A percentile compares a stretch with the other conserved stretches of the same genome.
phyloP scores from a whole-genome alignment of 2,329 filamentous ascomycete species.

The Fusarium multiceps region DNA sequence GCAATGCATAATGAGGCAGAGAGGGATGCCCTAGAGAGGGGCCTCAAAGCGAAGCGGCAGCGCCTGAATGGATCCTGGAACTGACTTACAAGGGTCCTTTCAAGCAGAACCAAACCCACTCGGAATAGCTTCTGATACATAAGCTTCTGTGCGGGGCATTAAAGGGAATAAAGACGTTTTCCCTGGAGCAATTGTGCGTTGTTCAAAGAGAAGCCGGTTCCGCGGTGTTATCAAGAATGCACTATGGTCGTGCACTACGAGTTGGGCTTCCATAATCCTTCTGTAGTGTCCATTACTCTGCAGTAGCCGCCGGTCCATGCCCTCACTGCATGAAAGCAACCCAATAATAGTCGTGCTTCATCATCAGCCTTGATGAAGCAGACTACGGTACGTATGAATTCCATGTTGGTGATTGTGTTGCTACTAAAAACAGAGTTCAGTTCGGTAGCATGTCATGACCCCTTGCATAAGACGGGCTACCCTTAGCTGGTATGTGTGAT shows the following conservation, averaged over 20 bases:
- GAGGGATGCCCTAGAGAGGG: conserved; percentile 2
- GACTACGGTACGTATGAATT: conserved; percentile 4
- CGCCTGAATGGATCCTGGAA: conserved; percentile 18
- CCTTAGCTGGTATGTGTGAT: conserved; percentile 32
- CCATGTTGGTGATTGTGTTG: conserved; percentile 2
- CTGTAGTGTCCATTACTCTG: background rate
- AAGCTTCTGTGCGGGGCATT: conserved; percentile 24
- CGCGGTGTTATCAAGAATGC: background rate
- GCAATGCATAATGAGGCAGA: conserved; percentile 8
- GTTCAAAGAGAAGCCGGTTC: conserved; percentile 5
- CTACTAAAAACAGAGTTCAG: conserved; percentile 19
- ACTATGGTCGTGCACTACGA: background rate
- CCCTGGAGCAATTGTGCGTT: conserved; percentile 8
- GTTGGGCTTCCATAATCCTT: background rate
- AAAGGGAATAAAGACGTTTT: conserved; percentile 5
- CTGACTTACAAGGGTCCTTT: conserved; percentile 20
- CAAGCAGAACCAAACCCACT: conserved; percentile 8
- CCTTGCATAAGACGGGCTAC: conserved; percentile 34
- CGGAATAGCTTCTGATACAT: conserved; percentile 13
- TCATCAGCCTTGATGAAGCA: conserved; percentile 7
- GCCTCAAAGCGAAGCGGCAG: conserved; percentile 31
- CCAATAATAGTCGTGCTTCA: conserved; percentile 18
- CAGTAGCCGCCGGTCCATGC: conserved; percentile 14
- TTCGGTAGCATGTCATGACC: conserved; percentile 16
- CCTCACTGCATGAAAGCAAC: conserved; percentile 13